Evolutionary conservation across 805 yeast species (phyloP).

Genomic region (Sugiyamaella smithiae): DNA sequence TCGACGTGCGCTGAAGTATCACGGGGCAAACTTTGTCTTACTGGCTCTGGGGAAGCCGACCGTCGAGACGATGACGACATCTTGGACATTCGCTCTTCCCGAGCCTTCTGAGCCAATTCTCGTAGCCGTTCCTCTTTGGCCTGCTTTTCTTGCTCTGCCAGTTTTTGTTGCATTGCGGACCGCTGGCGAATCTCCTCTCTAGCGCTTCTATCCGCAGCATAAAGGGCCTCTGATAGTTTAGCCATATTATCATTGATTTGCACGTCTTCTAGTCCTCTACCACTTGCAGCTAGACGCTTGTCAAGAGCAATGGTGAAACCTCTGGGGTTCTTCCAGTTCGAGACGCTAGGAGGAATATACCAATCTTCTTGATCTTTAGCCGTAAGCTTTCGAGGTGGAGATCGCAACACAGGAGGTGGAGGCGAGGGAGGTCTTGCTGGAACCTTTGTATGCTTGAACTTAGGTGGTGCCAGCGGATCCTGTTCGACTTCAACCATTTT

Average conservation of each 20-base stretch:
- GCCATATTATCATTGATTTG: conserved; percentile 57
- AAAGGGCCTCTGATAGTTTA: conserved; percentile 67
- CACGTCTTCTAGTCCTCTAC: conserved; percentile 36
- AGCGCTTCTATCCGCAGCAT: conserved; percentile 60
- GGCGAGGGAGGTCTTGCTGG: conserved; percentile 73
- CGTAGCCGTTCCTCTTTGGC: conserved; percentile 53
- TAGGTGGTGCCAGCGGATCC: conserved; percentile 87
- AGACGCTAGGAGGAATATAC: conserved; percentile 87
- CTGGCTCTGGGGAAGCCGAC: conserved; percentile 7
- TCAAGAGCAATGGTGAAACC: conserved; percentile 84
- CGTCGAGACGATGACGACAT: conserved; percentile 5
- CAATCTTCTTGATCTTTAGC: conserved; percentile 75
- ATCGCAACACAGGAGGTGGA: conserved; percentile 55
- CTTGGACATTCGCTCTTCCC: conserved; percentile 37
- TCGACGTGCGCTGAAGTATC: neutral
- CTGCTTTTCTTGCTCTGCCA: conserved; percentile 48
- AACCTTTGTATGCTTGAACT: conserved; percentile 67
- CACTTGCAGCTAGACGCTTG: conserved; percentile 61
- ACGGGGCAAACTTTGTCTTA: too few species aligned
- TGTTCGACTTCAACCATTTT: conserved; percentile 63
- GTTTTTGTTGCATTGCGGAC: conserved; percentile 46
- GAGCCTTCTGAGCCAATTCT: conserved; percentile 48
- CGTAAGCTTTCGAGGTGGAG: conserved; percentile 53
- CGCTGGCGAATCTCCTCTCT: conserved; percentile 54
- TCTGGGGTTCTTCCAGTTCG: conserved; percentile 93